Percentiles rank a stretch among this genome's conserved stretches.
phyloP scores from a whole-genome alignment of 805 yeast species.

The Myxozyma sirexii region DNA sequence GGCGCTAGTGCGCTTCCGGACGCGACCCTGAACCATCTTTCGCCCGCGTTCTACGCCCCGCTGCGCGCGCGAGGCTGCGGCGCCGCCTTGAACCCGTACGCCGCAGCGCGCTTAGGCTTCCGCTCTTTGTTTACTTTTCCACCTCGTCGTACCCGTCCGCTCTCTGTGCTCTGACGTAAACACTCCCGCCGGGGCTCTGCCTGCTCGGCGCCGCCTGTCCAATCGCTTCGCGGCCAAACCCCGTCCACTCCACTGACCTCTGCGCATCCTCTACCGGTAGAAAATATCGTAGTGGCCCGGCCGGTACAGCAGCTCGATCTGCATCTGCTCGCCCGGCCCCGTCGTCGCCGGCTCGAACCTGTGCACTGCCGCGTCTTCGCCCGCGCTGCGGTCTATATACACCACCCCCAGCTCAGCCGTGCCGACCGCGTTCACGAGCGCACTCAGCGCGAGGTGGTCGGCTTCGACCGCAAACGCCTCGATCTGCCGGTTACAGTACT shows the following conservation, averaged over 20 bases:
- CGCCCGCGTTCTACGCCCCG: background rate
- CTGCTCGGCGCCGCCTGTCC: background rate
- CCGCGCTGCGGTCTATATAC: constrained; percentile 35
- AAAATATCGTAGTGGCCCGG: constrained; percentile 37
- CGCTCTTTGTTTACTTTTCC: background rate
- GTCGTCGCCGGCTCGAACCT: constrained; percentile 17
- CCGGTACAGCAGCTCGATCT: constrained; percentile 33
- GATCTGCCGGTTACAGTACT: constrained; percentile 33
- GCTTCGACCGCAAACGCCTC: constrained; percentile 37
- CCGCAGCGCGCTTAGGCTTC: background rate
- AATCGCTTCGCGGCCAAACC: no score
- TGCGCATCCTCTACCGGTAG: constrained; percentile 9
- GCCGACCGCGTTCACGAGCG: constrained; percentile 33
- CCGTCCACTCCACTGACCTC: background rate
- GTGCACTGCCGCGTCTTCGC: constrained; percentile 29
- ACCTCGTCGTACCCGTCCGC: constrained; percentile 2
- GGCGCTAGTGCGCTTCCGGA: constrained; percentile 5
- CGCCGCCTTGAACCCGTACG: background rate
- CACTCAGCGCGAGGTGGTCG: constrained; percentile 35
- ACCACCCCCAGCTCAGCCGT: constrained; percentile 29
- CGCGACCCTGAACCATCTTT: background rate
- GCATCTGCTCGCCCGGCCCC: background rate
- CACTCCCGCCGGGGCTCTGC: no score
- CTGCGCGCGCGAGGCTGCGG: background rate
- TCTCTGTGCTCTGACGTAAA: background rate